Evolutionary conservation across 257 asterid species (phyloP).

Genomic region (Rhazya stricta): DNA sequence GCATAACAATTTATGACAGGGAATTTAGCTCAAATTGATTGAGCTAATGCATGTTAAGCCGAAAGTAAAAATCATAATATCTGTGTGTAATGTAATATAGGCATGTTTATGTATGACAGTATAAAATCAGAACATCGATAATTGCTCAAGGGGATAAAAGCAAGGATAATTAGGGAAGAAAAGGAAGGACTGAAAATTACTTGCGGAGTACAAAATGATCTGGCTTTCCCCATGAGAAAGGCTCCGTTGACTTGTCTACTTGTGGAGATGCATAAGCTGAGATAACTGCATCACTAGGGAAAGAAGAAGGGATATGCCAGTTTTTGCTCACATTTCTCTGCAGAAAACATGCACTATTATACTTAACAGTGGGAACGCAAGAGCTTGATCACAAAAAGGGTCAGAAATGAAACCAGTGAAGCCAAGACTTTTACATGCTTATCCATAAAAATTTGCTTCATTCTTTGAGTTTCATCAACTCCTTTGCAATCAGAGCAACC

Average conservation of each 20-base stretch:
- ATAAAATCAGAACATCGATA: background rate
- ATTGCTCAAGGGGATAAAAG: no score
- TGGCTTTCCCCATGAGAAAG: conserved; percentile 93
- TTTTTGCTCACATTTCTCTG: conserved; percentile 98
- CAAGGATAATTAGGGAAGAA: background rate
- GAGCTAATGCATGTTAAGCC: background rate
- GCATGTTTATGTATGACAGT: background rate
- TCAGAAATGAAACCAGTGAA: conserved; percentile 10
- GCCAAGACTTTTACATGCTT: conserved; percentile 55
- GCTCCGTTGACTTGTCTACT: conserved; percentile 82
- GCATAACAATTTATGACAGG: conserved; percentile 6
- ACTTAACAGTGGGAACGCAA: conserved; percentile 14
- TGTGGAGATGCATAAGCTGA: conserved; percentile 85
- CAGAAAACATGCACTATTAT: conserved; percentile 11
- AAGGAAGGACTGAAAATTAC: conserved; percentile 34
- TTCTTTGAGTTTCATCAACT: conserved; percentile 35
- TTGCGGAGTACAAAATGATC: conserved; percentile 83
- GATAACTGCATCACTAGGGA: conserved; percentile 85
- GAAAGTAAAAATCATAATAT: background rate
- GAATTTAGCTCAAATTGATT: background rate
- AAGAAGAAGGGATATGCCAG: conserved; percentile 84
- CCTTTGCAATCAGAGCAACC: conserved; percentile 25
- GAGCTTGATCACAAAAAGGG: conserved; percentile 13
- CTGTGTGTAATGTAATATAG: background rate
- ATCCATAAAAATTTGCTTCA: conserved; percentile 68